Evolutionary conservation across 1,139 yeast species (phyloP), one percentile per base, ranked within the genome.

Genomic region (Wickerhamomyces sp.): DNA sequence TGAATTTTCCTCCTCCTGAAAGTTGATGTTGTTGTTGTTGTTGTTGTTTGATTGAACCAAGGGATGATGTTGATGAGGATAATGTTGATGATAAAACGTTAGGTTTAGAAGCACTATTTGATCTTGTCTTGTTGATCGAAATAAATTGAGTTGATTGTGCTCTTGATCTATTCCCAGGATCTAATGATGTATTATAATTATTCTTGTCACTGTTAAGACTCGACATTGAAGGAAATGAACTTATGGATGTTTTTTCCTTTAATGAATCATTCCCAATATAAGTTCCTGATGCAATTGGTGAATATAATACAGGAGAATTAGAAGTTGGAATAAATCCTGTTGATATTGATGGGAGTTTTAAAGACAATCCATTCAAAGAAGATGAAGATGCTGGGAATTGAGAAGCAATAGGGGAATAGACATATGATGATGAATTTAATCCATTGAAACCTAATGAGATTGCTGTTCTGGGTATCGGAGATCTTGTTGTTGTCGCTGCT

Each of bases 381-480:
- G 23, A 18, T 18, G 23, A 18, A 18, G 18, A 23, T 41, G 10
- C 47, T 39, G 14, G 47, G 48, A 18, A 47, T 39, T 15, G 14
- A 7, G 40, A 38, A 18, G 40, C 40, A 18, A 38, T 13, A 10
- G 57, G 54, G 14, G 61, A 55, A 41, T 54, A 56, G 10, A 52
- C 51, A 38, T 53, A 56, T 13, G 61, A 53, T 18, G 45, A 49
- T 23, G 59, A 49, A 38, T 54, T 49, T 9, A 57, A 47, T 0
- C 59, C 60, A 9, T 45, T 48, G 37, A 55, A 55, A n/a, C 54
- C 55, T n/a, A 52, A 34, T 1, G 61, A 53, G 4, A 54, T 47
- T 6, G 60, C 54, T 37, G 55, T 52, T 40, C 59, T 44, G n/a
- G 59, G 58, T 9, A 52, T 43, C 4, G 60, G 57, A 1, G 60